Evolutionary conservation across 805 yeast species (phyloP).

Genomic region (Kluyveromyces wickerhamii): DNA sequence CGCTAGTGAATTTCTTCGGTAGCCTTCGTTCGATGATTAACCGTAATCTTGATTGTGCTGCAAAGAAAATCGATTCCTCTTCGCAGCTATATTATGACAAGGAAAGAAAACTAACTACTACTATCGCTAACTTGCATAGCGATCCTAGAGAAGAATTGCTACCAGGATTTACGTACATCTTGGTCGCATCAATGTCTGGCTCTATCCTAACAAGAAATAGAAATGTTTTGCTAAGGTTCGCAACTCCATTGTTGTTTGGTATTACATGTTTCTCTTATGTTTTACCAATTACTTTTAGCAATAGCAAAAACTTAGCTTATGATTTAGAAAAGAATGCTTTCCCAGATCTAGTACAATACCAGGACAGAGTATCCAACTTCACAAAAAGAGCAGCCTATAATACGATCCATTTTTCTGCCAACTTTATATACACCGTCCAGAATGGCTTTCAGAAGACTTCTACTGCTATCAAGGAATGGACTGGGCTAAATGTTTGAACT

Average conservation of each 20-base stretch:
- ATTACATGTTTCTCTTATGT: conserved; percentile 44
- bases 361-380: conserved; percentile 13
- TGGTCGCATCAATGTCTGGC: conserved; percentile 53
- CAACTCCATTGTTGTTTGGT: conserved; percentile 47
- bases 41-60: conserved; percentile 13
- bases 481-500: conserved; percentile 17
- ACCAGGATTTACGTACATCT: conserved; percentile 49
- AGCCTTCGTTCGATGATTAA: conserved; percentile 13
- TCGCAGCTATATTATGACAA: conserved; percentile 38
- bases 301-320: conserved; percentile 41
- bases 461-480: conserved; percentile 15
- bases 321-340: conserved; percentile 37
- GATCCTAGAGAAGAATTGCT: conserved; percentile 47
- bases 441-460: conserved; percentile 4
- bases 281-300: conserved; percentile 50
- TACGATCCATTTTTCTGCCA: conserved; percentile 3
- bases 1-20: conserved; percentile 13
- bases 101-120: conserved; percentile 44
- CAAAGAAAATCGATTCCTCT: conserved; percentile 34
- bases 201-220: conserved; percentile 50
- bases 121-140: conserved; percentile 44
- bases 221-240: conserved; percentile 37
- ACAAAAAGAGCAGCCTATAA: conserved; percentile 3
- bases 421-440: conserved; percentile 1
- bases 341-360: conserved; percentile 21